Evolutionary conservation across 768 basidiomycete genomes (phyloP), one percentile per base, ranked within the genome.

Genomic region (Dacryopinax spathularia): DNA sequence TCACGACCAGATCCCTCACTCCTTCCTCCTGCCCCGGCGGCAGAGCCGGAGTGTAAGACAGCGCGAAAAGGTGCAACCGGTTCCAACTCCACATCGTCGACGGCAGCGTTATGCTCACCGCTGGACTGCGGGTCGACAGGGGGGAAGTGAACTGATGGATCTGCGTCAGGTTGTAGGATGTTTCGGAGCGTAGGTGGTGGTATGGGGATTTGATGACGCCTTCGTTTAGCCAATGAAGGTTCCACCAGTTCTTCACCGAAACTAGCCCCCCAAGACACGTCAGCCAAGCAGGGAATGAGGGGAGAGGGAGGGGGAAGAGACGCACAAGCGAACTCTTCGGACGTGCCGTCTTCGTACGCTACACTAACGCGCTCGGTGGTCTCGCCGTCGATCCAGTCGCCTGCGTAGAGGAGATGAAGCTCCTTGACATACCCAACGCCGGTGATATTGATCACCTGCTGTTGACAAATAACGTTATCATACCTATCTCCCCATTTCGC

Each of bases 381-480:
- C 27, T 77, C 78, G 22, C 79, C 74, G 65, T 81, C 82, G 16
- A 81, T 67, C 64, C 64, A 69, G 61, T 69, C 69, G 9, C 69
- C 65, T 59, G 81, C 72, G 62, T 81, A 79, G 31, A 83, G 68
- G 64, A 82, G 75, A 64, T 82, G 81, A 1, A 76, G 39, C 36
- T 69, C 68, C 31, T 63, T 29, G 9, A 59, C 37, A 61, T 72
- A 64, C 70, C 74, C 0, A 15, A 56, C 25, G 29, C 48, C 48
- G 9, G 68, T 62, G 22, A 78, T 69, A 5, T 70, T 65, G 13
- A 82, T 59, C 2, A 76, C 69, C 64, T 83, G 81, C 1, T 75
- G 74, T 7, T 75, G 64, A 16, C 79, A 73, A 33, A 82, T 69
- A 25, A 80, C 71, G 62, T 83, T 83, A 65, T 83, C 81, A 16